Percentiles rank a stretch among this genome's conserved stretches.
These are phyloP conservation scores for Erodium maritimum DNA, from an alignment of 345 rosid species.

Conservation along the genomic window DNA sequence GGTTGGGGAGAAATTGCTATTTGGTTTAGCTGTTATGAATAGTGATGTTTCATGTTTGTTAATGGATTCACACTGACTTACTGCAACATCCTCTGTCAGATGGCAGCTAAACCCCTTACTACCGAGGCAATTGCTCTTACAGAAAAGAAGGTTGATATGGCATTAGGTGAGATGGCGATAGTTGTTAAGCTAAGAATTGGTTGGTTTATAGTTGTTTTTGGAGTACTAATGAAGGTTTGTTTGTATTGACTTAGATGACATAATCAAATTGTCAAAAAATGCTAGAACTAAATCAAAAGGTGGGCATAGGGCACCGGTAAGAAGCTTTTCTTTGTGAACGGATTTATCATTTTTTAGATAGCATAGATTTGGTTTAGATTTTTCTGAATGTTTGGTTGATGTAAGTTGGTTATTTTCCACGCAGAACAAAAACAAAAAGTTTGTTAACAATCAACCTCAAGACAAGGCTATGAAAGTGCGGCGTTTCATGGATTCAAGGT, in stretches of 20 bases:
- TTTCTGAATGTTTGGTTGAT: constrained; percentile 1
- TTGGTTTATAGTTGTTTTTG: not conserved
- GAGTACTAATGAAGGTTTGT: constrained; percentile 1
- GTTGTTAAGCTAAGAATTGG: not conserved
- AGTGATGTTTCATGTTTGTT: not conserved
- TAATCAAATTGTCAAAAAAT: constrained; percentile 74
- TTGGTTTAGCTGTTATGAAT: not conserved
- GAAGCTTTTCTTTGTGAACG: not conserved
- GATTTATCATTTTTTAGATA: not conserved
- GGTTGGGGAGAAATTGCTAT: too few species aligned
- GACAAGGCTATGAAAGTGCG: constrained; percentile 39
- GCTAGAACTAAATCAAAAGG: constrained; percentile 33
- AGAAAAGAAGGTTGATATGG: constrained; percentile 84
- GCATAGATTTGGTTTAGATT: not conserved
- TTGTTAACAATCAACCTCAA: constrained; percentile 24
- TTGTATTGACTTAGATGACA: constrained; percentile 37
- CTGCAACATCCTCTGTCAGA: constrained; percentile 15
- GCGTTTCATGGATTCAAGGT: constrained; percentile 49
- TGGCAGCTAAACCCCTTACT: constrained; percentile 56
- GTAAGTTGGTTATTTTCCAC: constrained; percentile 1
- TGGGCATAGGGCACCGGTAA: constrained; percentile 34
- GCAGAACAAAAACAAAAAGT: constrained; percentile 54
- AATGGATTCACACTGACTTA: not conserved
- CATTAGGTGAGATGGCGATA: constrained; percentile 38
- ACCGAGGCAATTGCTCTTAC: constrained; percentile 70